phyloP scores from a whole-genome alignment of 768 basidiomycete species.

The Termitomyces sp. region DNA sequence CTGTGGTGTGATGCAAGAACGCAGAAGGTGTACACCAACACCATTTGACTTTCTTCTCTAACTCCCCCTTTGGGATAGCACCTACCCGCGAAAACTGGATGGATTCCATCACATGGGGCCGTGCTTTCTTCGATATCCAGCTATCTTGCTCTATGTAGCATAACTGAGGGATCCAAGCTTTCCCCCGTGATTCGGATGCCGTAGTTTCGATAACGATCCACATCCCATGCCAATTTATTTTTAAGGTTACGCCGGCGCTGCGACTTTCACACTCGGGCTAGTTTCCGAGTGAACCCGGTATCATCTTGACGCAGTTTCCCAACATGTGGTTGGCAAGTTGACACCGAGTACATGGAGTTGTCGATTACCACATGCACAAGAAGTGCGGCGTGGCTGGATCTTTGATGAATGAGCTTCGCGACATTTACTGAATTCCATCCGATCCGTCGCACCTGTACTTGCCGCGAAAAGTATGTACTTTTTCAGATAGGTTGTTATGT shows the following conservation, averaged over 20 bases:
- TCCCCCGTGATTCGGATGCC: not conserved
- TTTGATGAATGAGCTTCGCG: constrained; percentile 7
- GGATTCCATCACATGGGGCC: not conserved
- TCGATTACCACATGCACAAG: not conserved
- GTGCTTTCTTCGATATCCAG: not conserved
- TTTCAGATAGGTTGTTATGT: not conserved
- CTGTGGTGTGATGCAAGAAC: not conserved
- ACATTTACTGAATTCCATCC: not conserved
- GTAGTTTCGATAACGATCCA: not conserved
- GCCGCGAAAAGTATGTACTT: not conserved
- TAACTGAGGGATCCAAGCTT: not conserved
- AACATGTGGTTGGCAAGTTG: not conserved
- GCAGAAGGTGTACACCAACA: not conserved
- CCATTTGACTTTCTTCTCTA: not conserved
- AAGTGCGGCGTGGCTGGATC: constrained; percentile 8
- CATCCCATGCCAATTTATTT: not conserved
- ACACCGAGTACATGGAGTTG: not conserved
- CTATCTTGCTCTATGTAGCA: not conserved
- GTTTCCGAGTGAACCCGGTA: not conserved
- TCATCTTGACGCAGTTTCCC: not conserved
- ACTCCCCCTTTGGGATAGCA: not conserved
- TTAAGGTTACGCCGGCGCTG: not conserved
- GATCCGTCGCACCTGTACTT: not conserved
- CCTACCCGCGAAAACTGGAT: not conserved
- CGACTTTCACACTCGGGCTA: not conserved